Conservation (phyloP, 805 yeast species). For the Candida peoriensis region DNA sequence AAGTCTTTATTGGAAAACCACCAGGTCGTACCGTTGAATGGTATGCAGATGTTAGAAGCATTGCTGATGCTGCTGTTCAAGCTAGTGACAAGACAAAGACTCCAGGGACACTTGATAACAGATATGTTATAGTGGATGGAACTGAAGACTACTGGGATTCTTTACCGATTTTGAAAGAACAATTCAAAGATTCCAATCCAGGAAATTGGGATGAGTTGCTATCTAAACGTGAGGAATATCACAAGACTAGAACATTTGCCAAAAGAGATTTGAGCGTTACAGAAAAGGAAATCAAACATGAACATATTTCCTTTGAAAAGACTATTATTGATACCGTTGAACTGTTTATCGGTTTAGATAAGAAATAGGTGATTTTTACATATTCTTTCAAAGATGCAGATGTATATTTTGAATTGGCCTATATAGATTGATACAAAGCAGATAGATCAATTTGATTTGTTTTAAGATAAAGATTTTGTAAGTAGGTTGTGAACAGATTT, state of each 20-base stretch:
- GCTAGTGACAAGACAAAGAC: constrained; percentile 4
- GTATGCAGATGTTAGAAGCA: constrained; percentile 9
- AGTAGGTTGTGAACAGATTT: constrained; percentile 7
- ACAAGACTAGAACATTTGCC: constrained; percentile 2
- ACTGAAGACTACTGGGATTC: constrained; percentile 5
- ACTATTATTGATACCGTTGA: constrained; percentile 3
- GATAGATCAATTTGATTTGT: neutral
- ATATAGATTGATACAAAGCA: too few species aligned
- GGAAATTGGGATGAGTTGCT: constrained; percentile 9
- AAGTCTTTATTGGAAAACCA: constrained; percentile 1
- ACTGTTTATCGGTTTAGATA: neutral
- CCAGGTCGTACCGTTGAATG: constrained; percentile 7
- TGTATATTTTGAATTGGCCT: neutral
- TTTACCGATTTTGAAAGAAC: neutral
- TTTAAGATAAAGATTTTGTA: neutral
- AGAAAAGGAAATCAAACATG: constrained; percentile 4
- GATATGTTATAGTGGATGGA: constrained; percentile 11
- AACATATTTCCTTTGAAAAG: constrained; percentile 2
- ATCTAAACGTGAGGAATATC: neutral
- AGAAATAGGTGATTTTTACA: neutral
- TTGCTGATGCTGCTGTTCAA: constrained; percentile 7
- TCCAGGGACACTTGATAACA: constrained; percentile 5
- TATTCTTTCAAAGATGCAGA: neutral
- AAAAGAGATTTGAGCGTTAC: constrained; percentile 6
- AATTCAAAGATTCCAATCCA: constrained; percentile 2